Conservation (phyloP, 2,329 filamentous ascomycete species). For the Paecilomyces fulvus region DNA sequence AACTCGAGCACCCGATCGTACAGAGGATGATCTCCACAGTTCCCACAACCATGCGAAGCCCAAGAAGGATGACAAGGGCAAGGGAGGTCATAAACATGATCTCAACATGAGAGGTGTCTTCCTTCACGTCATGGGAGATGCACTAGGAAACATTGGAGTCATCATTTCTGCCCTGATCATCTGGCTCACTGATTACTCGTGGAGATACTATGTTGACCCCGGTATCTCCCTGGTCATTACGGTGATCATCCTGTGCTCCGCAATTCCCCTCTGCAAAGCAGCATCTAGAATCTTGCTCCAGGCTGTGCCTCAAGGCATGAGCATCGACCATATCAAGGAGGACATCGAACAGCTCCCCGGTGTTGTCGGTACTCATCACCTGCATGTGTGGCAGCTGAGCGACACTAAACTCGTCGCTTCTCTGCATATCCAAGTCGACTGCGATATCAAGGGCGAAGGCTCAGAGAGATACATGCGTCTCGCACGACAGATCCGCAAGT, state of each 20-base stretch:
- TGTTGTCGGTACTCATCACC: conserved; percentile 83
- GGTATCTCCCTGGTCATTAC: conserved; percentile 92
- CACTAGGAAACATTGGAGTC: conserved; percentile 41
- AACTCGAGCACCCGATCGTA: conserved; percentile 5
- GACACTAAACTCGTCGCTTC: conserved; percentile 91
- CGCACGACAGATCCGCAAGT: conserved; percentile 71
- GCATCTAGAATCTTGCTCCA: conserved; percentile 76
- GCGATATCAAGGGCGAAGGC: conserved; percentile 76
- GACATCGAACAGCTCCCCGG: conserved; percentile 81
- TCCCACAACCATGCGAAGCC: conserved; percentile 73
- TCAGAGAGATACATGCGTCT: conserved; percentile 81
- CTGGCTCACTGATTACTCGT: conserved; percentile 76
- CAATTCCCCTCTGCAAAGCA: conserved; percentile 44
- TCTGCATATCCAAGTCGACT: conserved; percentile 85
- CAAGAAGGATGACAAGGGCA: conserved; percentile 50
- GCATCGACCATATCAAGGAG: conserved; percentile 80
- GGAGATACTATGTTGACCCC: conserved; percentile 82
- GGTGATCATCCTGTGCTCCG: conserved; percentile 53
- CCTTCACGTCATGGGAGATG: conserved; percentile 50
- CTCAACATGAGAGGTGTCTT: conserved; percentile 86
- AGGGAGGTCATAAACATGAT: conserved; percentile 48
- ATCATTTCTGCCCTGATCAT: conserved; percentile 68
- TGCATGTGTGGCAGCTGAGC: conserved; percentile 96
- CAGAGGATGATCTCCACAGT: conserved; percentile 45
- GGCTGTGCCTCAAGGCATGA: conserved; percentile 81